These are phyloP conservation scores for Aureobasidium mangrovei DNA, from an alignment of 2,329 filamentous ascomycete species.

Conservation along the genomic window DNA sequence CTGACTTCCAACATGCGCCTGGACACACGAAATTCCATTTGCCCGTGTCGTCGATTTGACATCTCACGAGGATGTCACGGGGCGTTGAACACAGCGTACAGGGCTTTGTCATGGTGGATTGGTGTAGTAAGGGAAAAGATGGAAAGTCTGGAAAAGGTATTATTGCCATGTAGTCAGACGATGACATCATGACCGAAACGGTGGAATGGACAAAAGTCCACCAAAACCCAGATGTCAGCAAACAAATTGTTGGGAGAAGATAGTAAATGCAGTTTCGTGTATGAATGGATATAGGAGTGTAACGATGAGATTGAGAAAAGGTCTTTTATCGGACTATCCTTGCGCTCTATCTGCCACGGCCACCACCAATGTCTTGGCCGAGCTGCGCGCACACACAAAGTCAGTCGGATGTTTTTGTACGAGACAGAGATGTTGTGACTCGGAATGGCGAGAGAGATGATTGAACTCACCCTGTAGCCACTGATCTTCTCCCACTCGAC, in stretches of 20 bases:
- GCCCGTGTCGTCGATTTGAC: constrained; percentile 32
- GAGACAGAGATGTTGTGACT: background rate
- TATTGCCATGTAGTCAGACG: no score
- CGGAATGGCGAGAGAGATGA: background rate
- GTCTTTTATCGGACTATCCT: no score
- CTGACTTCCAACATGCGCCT: constrained; percentile 34
- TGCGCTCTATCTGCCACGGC: constrained; percentile 29
- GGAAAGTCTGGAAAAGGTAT: background rate
- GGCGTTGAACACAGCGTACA: constrained; percentile 34
- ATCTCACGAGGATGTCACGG: constrained; percentile 34
- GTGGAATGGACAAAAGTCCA: no score
- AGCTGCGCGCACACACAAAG: constrained; percentile 24
- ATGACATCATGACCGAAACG: no score
- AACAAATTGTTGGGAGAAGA: no score
- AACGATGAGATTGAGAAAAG: no score
- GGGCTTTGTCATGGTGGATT: constrained; percentile 24
- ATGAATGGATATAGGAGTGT: no score
- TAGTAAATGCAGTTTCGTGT: no score
- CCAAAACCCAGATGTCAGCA: no score
- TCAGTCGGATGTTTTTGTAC: background rate
- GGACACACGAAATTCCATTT: constrained; percentile 39
- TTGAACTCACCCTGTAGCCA: constrained; percentile 65
- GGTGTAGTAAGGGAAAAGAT: constrained; percentile 9
- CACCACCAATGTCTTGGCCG: constrained; percentile 45
- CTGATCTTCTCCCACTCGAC: constrained; percentile 99